Evolutionary conservation across 331 rosid species (phyloP), one percentile per base, ranked within the genome.

Genomic region (Malus hybrid): DNA sequence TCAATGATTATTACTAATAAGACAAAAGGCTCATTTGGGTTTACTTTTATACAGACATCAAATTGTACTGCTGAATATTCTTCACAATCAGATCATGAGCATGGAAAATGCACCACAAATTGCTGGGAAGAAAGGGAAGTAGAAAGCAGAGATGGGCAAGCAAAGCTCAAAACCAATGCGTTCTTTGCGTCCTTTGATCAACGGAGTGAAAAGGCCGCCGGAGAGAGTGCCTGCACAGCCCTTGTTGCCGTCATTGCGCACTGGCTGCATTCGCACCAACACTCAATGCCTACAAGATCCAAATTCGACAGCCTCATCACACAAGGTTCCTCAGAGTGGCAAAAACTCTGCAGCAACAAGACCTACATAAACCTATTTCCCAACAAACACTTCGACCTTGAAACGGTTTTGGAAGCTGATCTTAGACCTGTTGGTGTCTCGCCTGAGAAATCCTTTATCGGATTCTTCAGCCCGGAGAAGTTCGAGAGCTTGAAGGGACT

Each of bases 141-240:
- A 32, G 67, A 24, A 18, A 88, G 97, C 69, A 87, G 90, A 83
- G 93, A 91, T 71, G 85, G 95, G 42, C 28, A 71, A 44, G 73
- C 88, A 65, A 88, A 86, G 85, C 87, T 94, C 20, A 87, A 81
- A 67, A 82, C 97, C 32, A 76, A 82, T 7, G 88, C 83, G 19
- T 86, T 88, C 70, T 87, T 87, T 0, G 97, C 92, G 52, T 90
- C 96, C 6, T 86, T 94, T 39, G 97, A 91, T 69, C 96, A 94
- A 75, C 65, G 86, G 48, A 94, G 98, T 39, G 87, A 88, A 70
- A 66, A 61, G 79, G 97, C 93, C 1, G 77, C 76, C 0, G 96
- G 96, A 3, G 85, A 84, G 78, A 86, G 97, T 74, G 98, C 98
- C 7, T 94, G 98, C 82, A 75, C 96, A 0, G 89, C 84, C 0